These are phyloP conservation scores for Cardamine occulta DNA, from an alignment of 345 rosid genomes.

Conservation along the genomic window DNA sequence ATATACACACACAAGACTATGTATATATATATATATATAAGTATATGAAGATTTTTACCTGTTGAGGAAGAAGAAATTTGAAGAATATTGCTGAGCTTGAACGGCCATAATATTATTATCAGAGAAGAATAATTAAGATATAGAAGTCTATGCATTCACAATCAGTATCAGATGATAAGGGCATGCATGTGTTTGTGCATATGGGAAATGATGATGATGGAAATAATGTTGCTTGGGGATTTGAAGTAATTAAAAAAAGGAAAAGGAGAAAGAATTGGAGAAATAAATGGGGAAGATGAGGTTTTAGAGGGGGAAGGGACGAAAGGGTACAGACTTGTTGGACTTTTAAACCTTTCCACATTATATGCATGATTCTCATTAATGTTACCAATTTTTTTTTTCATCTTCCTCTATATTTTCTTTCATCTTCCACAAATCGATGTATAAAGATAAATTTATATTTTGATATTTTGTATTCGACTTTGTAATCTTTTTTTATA, in stretches of 20 bases:
- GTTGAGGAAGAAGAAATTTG: neutral
- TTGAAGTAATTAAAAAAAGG: neutral
- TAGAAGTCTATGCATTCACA: neutral
- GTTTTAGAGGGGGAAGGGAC: neutral
- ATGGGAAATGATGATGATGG: neutral
- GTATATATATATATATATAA: neutral
- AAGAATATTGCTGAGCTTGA: conserved; percentile 3
- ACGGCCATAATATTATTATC: neutral
- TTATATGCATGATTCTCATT: conserved; percentile 7
- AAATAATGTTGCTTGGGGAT: neutral
- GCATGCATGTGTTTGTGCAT: neutral
- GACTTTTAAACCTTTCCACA: conserved; percentile 9
- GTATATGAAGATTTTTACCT: neutral
- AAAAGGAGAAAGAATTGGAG: conserved; percentile 13
- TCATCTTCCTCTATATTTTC: neutral
- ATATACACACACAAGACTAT: conserved; percentile 19
- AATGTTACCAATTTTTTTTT: neutral
- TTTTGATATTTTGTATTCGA: no score
- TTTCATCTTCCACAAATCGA: neutral
- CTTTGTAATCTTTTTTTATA: no score
- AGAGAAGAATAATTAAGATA: neutral
- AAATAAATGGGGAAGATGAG: conserved; percentile 21
- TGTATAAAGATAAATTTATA: no score
- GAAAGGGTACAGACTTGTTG: conserved; percentile 8
- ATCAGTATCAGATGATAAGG: neutral